Conservation (phyloP, 306 rosid genomes). For the Citrullus colocynthis region DNA sequence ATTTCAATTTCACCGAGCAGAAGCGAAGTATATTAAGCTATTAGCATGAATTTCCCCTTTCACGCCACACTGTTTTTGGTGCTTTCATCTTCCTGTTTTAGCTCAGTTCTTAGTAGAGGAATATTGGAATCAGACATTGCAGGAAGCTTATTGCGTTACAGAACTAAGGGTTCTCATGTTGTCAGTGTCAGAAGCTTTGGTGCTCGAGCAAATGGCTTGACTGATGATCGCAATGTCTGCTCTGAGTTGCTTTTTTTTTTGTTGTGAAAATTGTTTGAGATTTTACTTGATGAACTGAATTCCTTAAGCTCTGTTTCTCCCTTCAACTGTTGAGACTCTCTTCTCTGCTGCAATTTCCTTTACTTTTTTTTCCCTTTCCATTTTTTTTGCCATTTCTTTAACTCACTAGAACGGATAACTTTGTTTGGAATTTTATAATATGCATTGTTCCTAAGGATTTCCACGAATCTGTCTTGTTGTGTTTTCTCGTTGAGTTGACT, state of each 20-base stretch:
- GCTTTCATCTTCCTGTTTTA: conserved; percentile 11
- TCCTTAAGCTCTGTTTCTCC: not conserved
- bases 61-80: conserved; percentile 6
- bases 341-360: not conserved
- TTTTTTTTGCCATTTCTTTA: not conserved
- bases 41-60: conserved; percentile 16
- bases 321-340: not conserved
- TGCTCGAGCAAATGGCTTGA: conserved; percentile 30
- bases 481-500: not conserved
- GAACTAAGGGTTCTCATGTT: not conserved
- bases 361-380: not conserved
- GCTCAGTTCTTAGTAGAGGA: conserved; percentile 11
- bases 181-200: conserved; percentile 34
- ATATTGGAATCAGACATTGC: not conserved
- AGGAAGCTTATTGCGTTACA: conserved; percentile 5
- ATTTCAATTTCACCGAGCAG: not conserved
- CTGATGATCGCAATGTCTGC: conserved; percentile 25
- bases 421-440: not conserved
- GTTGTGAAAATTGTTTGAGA: not conserved
- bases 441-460: not conserved
- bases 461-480: not conserved
- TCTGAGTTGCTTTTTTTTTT: not conserved
- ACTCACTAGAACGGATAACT: not conserved
- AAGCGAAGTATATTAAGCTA: not conserved
- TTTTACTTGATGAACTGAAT: not conserved